Conservation (phyloP, 2,329 filamentous ascomycete genomes). For the Penicillium sp. region DNA sequence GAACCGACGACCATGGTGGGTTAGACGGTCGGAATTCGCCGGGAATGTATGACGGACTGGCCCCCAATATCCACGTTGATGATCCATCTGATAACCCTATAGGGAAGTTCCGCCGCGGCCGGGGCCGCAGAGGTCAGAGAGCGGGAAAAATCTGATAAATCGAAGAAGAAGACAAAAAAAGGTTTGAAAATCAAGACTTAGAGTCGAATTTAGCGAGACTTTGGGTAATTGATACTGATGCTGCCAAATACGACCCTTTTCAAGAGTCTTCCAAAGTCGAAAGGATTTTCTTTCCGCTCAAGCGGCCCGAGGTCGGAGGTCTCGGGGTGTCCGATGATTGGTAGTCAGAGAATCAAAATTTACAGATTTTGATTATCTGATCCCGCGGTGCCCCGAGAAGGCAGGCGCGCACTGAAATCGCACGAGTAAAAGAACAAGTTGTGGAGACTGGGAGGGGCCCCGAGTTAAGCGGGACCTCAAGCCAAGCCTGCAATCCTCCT, state of each 20-base stretch:
- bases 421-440: background rate
- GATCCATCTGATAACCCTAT: background rate
- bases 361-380: background rate
- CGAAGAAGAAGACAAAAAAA: background rate
- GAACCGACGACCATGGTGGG: background rate
- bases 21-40: background rate
- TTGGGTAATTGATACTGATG: background rate
- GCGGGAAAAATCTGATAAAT: background rate
- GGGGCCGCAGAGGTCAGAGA: background rate
- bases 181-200: background rate
- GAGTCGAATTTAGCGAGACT: background rate
- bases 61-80: background rate
- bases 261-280: background rate
- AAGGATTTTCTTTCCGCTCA: background rate
- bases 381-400: background rate
- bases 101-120: background rate
- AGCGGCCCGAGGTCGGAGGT: background rate
- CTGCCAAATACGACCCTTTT: background rate
- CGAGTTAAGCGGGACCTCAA: background rate
- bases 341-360: background rate
- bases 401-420: background rate
- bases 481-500: background rate
- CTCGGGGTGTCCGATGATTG: background rate
- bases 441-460: background rate
- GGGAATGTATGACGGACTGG: background rate